Evolutionary conservation across 1,284 basidiomycete species (phyloP).

Genomic region (Rhodotorula sp.): DNA sequence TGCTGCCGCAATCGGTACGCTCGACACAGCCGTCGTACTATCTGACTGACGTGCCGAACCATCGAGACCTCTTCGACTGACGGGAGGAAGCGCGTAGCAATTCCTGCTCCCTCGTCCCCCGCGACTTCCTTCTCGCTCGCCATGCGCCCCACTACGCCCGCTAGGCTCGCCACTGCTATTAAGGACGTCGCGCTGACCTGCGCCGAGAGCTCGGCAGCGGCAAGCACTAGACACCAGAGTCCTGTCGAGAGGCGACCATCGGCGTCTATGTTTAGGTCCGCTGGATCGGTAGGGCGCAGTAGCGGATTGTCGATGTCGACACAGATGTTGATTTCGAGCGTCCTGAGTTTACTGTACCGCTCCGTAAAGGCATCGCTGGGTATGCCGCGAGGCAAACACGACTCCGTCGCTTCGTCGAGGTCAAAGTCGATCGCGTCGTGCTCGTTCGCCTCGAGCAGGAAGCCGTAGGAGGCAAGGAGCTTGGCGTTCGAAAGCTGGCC

Average conservation of each 20-base stretch:
- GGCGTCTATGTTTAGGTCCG: slow-evolving; percentile 34
- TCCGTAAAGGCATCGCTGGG: no score
- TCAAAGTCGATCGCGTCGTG: slow-evolving; percentile 11
- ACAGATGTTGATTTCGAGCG: no score
- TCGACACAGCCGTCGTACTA: background rate
- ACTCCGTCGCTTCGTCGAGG: background rate
- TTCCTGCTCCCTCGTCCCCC: no score
- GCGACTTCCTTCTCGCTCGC: no score
- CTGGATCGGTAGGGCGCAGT: background rate
- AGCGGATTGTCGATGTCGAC: background rate
- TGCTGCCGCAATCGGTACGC: no score
- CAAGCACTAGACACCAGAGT: slow-evolving; percentile 21
- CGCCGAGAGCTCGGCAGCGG: background rate
- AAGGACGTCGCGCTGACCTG: no score
- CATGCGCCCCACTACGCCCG: no score
- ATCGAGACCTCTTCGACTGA: no score
- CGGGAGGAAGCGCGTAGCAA: no score
- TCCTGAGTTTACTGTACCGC: no score
- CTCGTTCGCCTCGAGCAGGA: slow-evolving; percentile 52
- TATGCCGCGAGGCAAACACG: background rate
- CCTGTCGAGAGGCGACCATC: slow-evolving; percentile 31
- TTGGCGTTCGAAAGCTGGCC: slow-evolving; percentile 63
- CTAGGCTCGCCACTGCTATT: background rate
- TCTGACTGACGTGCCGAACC: background rate
- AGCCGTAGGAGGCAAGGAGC: slow-evolving; percentile 72